A percentile compares a stretch with the other conserved stretches of the same genome.
These are phyloP conservation scores for Talaromyces adpressus DNA, from an alignment of 495 filamentous ascomycete species.

Conservation along the genomic window DNA sequence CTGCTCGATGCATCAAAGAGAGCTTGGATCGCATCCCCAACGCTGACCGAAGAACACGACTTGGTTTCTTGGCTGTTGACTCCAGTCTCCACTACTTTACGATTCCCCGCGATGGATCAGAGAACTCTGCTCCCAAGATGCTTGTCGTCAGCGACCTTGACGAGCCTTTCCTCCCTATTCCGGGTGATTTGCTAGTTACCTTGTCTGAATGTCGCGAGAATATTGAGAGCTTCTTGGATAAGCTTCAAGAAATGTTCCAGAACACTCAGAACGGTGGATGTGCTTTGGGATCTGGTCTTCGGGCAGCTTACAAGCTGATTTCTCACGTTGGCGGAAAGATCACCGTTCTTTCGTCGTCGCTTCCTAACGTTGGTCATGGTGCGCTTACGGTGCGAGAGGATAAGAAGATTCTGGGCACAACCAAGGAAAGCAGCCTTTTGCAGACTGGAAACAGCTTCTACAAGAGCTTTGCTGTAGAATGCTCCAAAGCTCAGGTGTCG, in stretches of 20 bases:
- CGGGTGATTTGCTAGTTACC: conserved; percentile 86
- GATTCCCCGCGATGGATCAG: conserved; percentile 79
- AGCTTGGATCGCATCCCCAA: conserved; percentile 96
- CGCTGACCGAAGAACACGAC: conserved; percentile 81
- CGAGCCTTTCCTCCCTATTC: conserved; percentile 93
- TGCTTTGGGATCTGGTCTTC: conserved; percentile 87
- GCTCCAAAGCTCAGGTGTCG: conserved; percentile 96
- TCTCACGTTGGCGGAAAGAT: conserved; percentile 91
- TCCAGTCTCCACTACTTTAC: conserved; percentile 94
- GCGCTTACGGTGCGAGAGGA: conserved; percentile 93
- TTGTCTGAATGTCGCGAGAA: conserved; percentile 82
- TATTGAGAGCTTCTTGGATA: conserved; percentile 83
- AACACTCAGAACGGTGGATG: conserved; percentile 79
- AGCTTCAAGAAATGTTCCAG: conserved; percentile 94
- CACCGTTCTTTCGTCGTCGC: conserved; percentile 75
- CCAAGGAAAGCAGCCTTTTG: conserved; percentile 77
- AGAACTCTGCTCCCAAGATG: conserved; percentile 77
- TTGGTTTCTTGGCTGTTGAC: conserved; percentile 95
- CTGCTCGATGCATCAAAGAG: conserved; percentile 87
- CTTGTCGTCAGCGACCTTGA: conserved; percentile 93
- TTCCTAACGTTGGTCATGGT: conserved; percentile 87
- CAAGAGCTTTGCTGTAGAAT: conserved; percentile 98
- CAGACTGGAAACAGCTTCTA: conserved; percentile 95
- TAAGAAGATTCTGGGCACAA: conserved; percentile 92
- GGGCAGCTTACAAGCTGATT: conserved; percentile 92